Conservation (phyloP, 495 filamentous ascomycete species). For the Margaritispora aquatica region DNA sequence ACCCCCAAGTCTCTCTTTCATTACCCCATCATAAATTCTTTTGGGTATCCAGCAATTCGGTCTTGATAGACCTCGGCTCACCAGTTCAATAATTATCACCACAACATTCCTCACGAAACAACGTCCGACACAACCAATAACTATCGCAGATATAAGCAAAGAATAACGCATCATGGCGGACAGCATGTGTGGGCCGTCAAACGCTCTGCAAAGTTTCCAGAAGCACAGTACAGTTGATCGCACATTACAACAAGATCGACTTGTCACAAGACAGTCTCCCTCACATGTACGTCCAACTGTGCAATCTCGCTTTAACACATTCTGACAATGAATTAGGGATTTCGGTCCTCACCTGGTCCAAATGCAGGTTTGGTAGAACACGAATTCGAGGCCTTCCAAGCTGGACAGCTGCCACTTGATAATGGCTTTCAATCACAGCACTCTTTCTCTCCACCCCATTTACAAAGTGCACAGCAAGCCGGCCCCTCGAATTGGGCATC, state of each 20-base stretch:
- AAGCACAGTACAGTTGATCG: constrained; percentile 74
- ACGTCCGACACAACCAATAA: background rate
- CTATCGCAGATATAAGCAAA: background rate
- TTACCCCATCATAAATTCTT: background rate
- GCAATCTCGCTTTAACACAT: background rate
- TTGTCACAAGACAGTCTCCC: constrained; percentile 45
- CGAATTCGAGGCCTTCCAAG: constrained; percentile 69
- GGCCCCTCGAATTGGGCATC: constrained; percentile 22
- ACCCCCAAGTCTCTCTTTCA: background rate
- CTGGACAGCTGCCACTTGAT: constrained; percentile 35
- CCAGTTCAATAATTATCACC: background rate
- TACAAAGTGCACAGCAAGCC: constrained; percentile 10
- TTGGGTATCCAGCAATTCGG: background rate
- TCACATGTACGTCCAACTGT: constrained; percentile 41
- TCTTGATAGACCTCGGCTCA: constrained; percentile 12
- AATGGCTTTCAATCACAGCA: constrained; percentile 5
- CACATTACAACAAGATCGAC: constrained; percentile 78
- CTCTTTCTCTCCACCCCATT: constrained; percentile 5
- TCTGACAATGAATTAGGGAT: constrained; percentile 40
- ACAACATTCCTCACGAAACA: background rate
- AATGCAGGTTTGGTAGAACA: constrained; percentile 53
- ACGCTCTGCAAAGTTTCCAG: constrained; percentile 77
- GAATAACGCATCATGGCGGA: constrained; percentile 57
- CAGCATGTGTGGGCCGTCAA: constrained; percentile 82
- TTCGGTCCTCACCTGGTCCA: constrained; percentile 49